Base-by-base conservation (phyloP, 371 early-diverging fungal genomes). In the Actinomortierella ambigua region DNA sequence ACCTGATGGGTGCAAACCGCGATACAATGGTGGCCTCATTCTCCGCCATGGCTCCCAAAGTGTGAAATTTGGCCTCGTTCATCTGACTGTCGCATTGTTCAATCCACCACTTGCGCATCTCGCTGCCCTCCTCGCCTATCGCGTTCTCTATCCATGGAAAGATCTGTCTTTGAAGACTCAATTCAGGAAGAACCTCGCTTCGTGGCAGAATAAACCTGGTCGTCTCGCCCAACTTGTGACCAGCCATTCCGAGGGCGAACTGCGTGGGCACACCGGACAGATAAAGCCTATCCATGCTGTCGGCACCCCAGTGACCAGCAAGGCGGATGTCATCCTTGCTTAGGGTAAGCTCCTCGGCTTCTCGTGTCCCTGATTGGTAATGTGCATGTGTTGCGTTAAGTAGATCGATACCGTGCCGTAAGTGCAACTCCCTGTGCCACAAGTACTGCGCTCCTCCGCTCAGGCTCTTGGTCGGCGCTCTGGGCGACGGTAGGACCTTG, bases 91-190 rank as follows among this genome's bases (percentile, higher is more conserved):
- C 43, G 20, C 59, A 59, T n/a, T 11, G 42, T 1, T 43, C 20
- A 1, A 2, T 29, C 59, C 59, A 59, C 1, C 43, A 34, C 11
- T 11, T 34, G 11, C 11, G 34, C 34, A 34, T 34, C 34, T 34
- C 28, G 24, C 8, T 23, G 24, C 42, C 41, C 15, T 47, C 14
- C n/a, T 61, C 24, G 20, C 62, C 62, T 41, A 24, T 39, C 20
- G n/a, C 28, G 7, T 53, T 49, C 55, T 61, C 62, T 20, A 61
- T 54, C 62, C 62, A 61, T 15, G 62, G 62, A 18, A 61, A 61
- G 20, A 55, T 43, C 18, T 48, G 7, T 4, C 27, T 15, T 22
- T 61, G 62, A 6, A 61, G 50, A 15, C 15, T 28, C 3, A 28
- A 1, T 14, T 54, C 20, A 6, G 62, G 62, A 14, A 3, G 0